phyloP scores from a whole-genome alignment of 2,329 filamentous ascomycete species.

The Trichoderma lentiforme region DNA sequence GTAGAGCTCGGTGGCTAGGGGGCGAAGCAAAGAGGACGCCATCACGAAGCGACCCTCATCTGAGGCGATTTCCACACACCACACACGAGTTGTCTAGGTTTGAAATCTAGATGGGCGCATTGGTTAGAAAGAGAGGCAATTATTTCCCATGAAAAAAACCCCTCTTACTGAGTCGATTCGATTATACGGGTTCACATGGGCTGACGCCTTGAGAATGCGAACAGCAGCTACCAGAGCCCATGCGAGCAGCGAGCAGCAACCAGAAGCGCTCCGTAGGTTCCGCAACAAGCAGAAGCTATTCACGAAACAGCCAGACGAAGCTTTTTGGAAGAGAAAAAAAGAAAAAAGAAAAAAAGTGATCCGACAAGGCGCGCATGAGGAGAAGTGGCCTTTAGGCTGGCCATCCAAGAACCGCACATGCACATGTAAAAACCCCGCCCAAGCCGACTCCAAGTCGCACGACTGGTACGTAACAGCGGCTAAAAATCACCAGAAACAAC shows the following conservation, averaged over 20 bases:
- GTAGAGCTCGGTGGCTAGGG: constrained; percentile 33
- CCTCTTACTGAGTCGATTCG: background rate
- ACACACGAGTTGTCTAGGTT: background rate
- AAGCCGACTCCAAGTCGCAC: constrained; percentile 11
- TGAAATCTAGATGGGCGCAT: background rate
- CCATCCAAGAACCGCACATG: background rate
- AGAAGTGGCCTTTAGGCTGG: constrained; percentile 8
- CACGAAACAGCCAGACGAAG: background rate
- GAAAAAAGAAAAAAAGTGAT: background rate
- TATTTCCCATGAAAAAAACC: background rate
- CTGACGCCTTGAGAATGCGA: background rate
- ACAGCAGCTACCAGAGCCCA: constrained; percentile 2
- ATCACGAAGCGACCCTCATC: constrained; percentile 33
- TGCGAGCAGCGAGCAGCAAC: background rate
- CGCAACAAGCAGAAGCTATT: background rate
- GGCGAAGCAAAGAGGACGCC: constrained; percentile 35
- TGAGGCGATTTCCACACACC: constrained; percentile 21
- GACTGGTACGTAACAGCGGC: constrained; percentile 12
- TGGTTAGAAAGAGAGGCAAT: background rate
- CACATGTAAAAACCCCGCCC: constrained; percentile 3
- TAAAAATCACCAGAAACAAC: background rate
- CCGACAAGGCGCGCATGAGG: background rate
- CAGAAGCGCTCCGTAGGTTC: background rate
- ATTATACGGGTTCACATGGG: constrained; percentile 5
- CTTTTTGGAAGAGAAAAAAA: background rate